phyloP scores from a whole-genome alignment of 2,329 filamentous ascomycete species.

The Scytalidium sp. region DNA sequence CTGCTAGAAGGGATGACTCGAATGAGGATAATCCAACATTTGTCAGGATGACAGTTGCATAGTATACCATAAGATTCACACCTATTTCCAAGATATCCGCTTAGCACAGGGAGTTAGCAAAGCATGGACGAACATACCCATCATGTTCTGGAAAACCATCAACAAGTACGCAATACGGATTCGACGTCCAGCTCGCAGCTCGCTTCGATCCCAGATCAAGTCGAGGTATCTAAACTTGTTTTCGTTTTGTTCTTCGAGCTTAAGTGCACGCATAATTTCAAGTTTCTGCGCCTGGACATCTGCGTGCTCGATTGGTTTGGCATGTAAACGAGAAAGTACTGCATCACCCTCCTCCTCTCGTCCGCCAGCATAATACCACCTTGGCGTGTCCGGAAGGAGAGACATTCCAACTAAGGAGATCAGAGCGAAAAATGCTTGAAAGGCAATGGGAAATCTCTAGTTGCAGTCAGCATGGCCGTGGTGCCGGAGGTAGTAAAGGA shows the following conservation, averaged over 20 bases:
- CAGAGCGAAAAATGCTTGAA: constrained; percentile 29
- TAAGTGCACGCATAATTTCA: constrained; percentile 25
- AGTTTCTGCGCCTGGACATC: constrained; percentile 19
- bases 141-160: constrained; percentile 14
- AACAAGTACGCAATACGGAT: constrained; percentile 35
- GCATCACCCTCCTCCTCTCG: constrained; percentile 8
- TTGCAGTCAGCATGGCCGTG: background rate
- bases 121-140: constrained; percentile 4
- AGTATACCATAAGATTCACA: constrained; percentile 31
- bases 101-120: constrained; percentile 1
- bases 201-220: constrained; percentile 31
- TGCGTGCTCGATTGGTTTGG: constrained; percentile 3
- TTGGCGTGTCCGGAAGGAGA: constrained; percentile 27
- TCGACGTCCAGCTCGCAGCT: constrained; percentile 32
- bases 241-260: constrained; percentile 22
- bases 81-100: constrained; percentile 24
- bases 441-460: constrained; percentile 26
- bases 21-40: constrained; percentile 24
- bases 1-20: constrained; percentile 21
- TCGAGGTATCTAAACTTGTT: constrained; percentile 21
- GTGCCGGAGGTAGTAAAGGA: background rate
- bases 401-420: constrained; percentile 22
- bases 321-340: constrained; percentile 8
- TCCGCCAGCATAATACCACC: constrained; percentile 28
- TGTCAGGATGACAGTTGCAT: constrained; percentile 27